phyloP scores from a whole-genome alignment of 176 grass and related monocot species.

The Canna indica region DNA sequence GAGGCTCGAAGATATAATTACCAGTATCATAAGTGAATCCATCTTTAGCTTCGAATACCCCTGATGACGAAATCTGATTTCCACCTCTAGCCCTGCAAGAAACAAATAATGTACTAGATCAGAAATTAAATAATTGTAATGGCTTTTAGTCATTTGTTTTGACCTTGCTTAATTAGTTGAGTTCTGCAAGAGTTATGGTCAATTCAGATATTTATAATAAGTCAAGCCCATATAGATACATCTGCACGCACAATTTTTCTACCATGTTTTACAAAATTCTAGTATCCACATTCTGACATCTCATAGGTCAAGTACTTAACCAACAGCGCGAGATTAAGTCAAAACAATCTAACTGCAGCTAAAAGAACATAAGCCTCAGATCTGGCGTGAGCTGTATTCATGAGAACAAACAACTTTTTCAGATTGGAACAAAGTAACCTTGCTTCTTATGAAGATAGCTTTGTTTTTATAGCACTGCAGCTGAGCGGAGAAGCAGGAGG shows the following conservation, averaged over 20 bases:
- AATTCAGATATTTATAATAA: not conserved
- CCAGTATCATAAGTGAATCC: conserved; percentile 24
- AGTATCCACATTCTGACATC: not conserved
- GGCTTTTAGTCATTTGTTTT: not conserved
- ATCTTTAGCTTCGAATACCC: not conserved
- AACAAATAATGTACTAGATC: conserved; percentile 32
- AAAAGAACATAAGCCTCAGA: no score
- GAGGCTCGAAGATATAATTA: conserved; percentile 30
- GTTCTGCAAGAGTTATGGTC: not conserved
- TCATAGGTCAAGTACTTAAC: not conserved
- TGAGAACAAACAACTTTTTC: not conserved
- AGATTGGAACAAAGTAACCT: not conserved
- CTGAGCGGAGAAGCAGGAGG: not conserved
- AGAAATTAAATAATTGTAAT: not conserved
- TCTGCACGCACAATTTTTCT: not conserved
- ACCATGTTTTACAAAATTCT: not conserved
- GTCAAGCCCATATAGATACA: not conserved
- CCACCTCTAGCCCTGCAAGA: conserved; percentile 38
- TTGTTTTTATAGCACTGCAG: not conserved
- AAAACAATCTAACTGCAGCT: not conserved
- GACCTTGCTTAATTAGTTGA: not conserved
- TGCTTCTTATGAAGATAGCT: not conserved
- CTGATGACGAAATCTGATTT: conserved; percentile 32
- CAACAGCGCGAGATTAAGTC: not conserved
- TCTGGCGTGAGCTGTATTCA: not conserved